These are phyloP conservation scores for Pythium chondricola DNA, from an alignment of 352 stramenopile species.

Conservation along the genomic window DNA sequence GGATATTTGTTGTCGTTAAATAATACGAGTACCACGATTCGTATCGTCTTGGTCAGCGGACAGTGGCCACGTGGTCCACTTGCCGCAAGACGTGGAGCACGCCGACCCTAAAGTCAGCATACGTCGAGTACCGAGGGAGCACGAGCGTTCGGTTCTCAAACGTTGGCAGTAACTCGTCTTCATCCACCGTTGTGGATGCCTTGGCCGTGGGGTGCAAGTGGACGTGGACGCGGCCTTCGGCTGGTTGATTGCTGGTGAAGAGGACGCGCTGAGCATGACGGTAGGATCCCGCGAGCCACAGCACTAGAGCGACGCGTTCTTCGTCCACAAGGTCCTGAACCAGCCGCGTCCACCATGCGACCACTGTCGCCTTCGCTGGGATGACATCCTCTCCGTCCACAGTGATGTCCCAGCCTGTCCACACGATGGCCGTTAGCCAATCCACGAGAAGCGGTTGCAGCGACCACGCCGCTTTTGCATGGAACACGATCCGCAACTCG, in stretches of 20 bases:
- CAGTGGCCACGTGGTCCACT: slow-evolving; percentile 23
- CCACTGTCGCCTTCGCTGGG: not conserved
- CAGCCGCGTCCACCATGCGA: slow-evolving; percentile 40
- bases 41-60: no score
- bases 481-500: slow-evolving; percentile 52
- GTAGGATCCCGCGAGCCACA: slow-evolving; percentile 49
- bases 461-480: slow-evolving; percentile 24
- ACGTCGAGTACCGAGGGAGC: slow-evolving; percentile 49
- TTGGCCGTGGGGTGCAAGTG: not conserved
- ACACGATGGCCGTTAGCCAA: slow-evolving; percentile 10
- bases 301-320: slow-evolving; percentile 47
- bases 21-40: no score
- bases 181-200: not conserved
- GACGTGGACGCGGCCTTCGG: not conserved
- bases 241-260: slow-evolving; percentile 14
- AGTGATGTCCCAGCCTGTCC: slow-evolving; percentile 1
- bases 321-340: slow-evolving; percentile 49
- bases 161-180: slow-evolving; percentile 2
- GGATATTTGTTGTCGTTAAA: slow-evolving; percentile 11
- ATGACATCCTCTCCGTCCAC: not conserved
- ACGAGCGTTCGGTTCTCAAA: slow-evolving; percentile 30
- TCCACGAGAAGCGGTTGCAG: no score
- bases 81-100: slow-evolving; percentile 42
- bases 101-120: slow-evolving; percentile 37
- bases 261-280: slow-evolving; percentile 36